These are phyloP conservation scores for Endocalyx cinctus DNA, from an alignment of 2,329 filamentous ascomycete genomes.

Conservation along the genomic window DNA sequence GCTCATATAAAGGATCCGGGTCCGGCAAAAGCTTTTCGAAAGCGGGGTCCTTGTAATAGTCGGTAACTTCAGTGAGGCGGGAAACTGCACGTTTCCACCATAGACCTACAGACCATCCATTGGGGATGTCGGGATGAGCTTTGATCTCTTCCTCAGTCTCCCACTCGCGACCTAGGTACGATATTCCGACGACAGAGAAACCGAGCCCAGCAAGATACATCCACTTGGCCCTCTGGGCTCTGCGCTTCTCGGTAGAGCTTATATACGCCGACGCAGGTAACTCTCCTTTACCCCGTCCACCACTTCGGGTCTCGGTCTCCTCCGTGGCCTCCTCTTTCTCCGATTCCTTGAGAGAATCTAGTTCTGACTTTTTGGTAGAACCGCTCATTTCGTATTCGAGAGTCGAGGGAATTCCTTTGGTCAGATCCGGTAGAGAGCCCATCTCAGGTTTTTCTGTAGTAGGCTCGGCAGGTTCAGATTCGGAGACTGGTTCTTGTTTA, in stretches of 20 bases:
- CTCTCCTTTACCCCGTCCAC: conserved; percentile 54
- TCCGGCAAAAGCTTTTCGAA: conserved; percentile 91
- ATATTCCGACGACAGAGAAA: conserved; percentile 51
- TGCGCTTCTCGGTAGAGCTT: conserved; percentile 81
- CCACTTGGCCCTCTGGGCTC: conserved; percentile 70
- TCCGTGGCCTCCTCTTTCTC: conserved; percentile 31
- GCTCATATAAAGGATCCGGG: conserved; percentile 70
- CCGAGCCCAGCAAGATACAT: conserved; percentile 61
- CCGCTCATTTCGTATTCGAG: conserved; percentile 68
- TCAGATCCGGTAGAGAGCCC: conserved; percentile 75
- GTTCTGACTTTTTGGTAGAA: conserved; percentile 32
- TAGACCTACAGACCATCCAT: conserved; percentile 68
- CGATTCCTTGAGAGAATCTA: conserved; percentile 34
- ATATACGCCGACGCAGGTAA: conserved; percentile 78
- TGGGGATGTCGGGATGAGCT: conserved; percentile 66
- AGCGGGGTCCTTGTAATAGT: conserved; percentile 93
- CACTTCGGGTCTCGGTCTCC: conserved; percentile 34
- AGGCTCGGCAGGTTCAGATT: conserved; percentile 24
- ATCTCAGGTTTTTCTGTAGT: conserved; percentile 47
- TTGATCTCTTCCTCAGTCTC: conserved; percentile 71
- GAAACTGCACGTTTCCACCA: conserved; percentile 81
- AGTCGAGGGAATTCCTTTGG: conserved; percentile 91
- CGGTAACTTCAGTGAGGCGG: conserved; percentile 69
- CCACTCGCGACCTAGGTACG: conserved; percentile 87
- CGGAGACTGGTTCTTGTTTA: conserved; percentile 2